phyloP scores from a whole-genome alignment of 2,329 filamentous ascomycete genomes.

The Aureobasidium sp. region DNA sequence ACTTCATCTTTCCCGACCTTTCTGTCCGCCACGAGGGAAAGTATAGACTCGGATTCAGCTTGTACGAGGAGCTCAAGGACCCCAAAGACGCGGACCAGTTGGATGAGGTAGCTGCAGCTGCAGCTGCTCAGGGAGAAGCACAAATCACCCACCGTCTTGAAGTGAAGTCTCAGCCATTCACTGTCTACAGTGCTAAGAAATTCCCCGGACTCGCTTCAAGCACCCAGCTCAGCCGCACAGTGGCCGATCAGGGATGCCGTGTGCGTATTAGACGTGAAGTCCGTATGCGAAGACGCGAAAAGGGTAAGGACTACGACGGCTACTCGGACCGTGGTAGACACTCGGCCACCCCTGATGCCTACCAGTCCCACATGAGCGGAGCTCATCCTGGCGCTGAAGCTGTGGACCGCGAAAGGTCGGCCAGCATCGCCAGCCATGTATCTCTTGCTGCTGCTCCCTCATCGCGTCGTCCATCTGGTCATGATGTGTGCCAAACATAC shows the following conservation, averaged over 20 bases:
- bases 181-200: slow-evolving; percentile 94
- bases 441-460: slow-evolving; percentile 23
- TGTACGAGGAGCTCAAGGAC: slow-evolving; percentile 92
- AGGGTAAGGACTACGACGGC: slow-evolving; percentile 53
- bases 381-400: slow-evolving; percentile 28
- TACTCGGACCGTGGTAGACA: slow-evolving; percentile 42
- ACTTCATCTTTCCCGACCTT: slow-evolving; percentile 96
- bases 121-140: slow-evolving; percentile 37
- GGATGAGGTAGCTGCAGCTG: slow-evolving; percentile 24
- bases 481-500: slow-evolving; percentile 37
- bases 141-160: slow-evolving; percentile 81
- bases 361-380: slow-evolving; percentile 19
- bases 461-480: slow-evolving; percentile 37
- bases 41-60: slow-evolving; percentile 83
- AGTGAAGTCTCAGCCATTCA: slow-evolving; percentile 79
- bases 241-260: slow-evolving; percentile 93
- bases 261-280: slow-evolving; percentile 93
- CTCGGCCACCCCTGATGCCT: slow-evolving; percentile 28
- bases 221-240: slow-evolving; percentile 78
- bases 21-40: slow-evolving; percentile 92
- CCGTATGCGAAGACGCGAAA: slow-evolving; percentile 76
- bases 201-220: slow-evolving; percentile 91
- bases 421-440: slow-evolving; percentile 32
- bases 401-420: slow-evolving; percentile 30
- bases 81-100: slow-evolving; percentile 64